These are phyloP conservation scores for Artemisia argyi DNA, from an alignment of 129 eudicot species.

Conservation along the genomic window DNA sequence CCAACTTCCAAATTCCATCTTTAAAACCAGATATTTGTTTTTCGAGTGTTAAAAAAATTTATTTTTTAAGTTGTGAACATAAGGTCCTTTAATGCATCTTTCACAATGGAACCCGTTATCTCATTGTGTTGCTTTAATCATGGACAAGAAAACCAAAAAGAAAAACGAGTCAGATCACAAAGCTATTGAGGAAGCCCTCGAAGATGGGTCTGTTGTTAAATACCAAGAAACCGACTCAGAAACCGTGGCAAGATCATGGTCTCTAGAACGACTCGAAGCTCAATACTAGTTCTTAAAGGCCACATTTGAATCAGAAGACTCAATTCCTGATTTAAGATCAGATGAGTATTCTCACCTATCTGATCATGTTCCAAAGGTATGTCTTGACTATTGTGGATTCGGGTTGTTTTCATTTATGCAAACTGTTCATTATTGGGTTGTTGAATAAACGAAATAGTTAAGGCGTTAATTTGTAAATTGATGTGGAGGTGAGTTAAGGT, in stretches of 20 bases:
- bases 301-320: conserved; percentile 62
- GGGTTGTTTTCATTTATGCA: conserved; percentile 91
- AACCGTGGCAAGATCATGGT: conserved; percentile 38
- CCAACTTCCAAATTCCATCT: background rate
- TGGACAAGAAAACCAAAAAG: conserved; percentile 69
- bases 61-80: conserved; percentile 11
- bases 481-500: no score
- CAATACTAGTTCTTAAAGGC: conserved; percentile 58
- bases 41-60: conserved; percentile 5
- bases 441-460: no score
- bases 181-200: conserved; percentile 73
- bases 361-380: conserved; percentile 72
- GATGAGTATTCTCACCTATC: conserved; percentile 81
- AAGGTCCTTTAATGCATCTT: conserved; percentile 48
- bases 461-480: no score
- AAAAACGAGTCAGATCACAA: conserved; percentile 47
- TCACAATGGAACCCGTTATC: conserved; percentile 95
- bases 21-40: background rate
- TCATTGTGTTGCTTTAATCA: conserved; percentile 63
- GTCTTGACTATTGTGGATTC: conserved; percentile 96
- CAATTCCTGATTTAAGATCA: conserved; percentile 68
- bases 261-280: conserved; percentile 64
- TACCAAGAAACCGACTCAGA: conserved; percentile 54
- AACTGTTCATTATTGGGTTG: conserved; percentile 80
- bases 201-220: conserved; percentile 78